These are phyloP conservation scores for Suhomyces wounanorum DNA, from an alignment of 1,139 yeast genomes.

Conservation along the genomic window DNA sequence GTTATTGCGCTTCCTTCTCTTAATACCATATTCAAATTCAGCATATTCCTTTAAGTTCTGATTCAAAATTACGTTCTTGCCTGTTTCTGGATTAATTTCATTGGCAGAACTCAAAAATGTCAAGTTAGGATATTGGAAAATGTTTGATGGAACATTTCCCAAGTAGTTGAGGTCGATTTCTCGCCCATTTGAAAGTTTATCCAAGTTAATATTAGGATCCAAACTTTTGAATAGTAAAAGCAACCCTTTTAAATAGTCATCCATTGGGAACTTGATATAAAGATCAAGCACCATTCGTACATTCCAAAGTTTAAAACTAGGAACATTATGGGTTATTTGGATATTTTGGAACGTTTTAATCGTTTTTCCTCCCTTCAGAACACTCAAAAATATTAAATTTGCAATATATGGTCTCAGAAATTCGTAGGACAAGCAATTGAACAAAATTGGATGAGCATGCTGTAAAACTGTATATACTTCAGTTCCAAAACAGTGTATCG, in stretches of 20 bases:
- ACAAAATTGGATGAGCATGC: conserved; percentile 32
- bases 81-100: conserved; percentile 11
- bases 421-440: conserved; percentile 47
- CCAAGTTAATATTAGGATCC: conserved; percentile 28
- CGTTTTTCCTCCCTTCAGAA: conserved; percentile 22
- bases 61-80: conserved; percentile 18
- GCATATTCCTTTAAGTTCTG: conserved; percentile 19
- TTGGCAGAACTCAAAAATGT: conserved; percentile 13
- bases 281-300: conserved; percentile 36
- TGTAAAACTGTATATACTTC: conserved; percentile 19
- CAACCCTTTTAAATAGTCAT: conserved; percentile 30
- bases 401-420: conserved; percentile 45
- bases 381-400: conserved; percentile 39
- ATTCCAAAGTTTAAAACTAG: conserved; percentile 43
- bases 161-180: conserved; percentile 18
- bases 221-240: conserved; percentile 27
- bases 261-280: conserved; percentile 36
- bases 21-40: conserved; percentile 13
- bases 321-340: conserved; percentile 13
- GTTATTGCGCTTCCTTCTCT: conserved; percentile 10
- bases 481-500: conserved; percentile 31
- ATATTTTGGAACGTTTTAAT: conserved; percentile 15
- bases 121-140: conserved; percentile 28
- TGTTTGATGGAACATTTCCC: conserved; percentile 21
- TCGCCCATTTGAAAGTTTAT: conserved; percentile 6